A percentile compares a stretch with the other conserved stretches of the same genome.
These are phyloP conservation scores for Arachis hypogaea DNA, from an alignment of 306 rosid genomes.

Conservation along the genomic window DNA sequence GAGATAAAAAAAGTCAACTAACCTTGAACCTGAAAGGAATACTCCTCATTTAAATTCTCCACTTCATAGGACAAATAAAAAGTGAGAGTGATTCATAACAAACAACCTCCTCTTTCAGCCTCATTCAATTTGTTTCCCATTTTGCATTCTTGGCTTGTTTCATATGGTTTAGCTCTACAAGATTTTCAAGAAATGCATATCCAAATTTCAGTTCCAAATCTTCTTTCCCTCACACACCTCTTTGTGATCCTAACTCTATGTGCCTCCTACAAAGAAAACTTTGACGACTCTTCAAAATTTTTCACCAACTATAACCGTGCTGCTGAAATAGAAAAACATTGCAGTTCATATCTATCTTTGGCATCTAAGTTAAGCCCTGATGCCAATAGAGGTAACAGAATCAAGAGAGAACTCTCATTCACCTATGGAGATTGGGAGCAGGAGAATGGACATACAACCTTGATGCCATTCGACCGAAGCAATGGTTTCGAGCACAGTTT, in stretches of 20 bases:
- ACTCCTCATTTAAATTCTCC: neutral
- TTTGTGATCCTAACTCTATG: constrained; percentile 6
- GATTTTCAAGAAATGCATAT: constrained; percentile 9
- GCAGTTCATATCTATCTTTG: constrained; percentile 9
- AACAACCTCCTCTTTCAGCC: neutral
- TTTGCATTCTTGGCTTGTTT: neutral
- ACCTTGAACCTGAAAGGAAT: neutral
- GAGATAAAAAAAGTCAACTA: neutral
- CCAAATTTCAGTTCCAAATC: constrained; percentile 6
- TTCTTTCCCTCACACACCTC: neutral
- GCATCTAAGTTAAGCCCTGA: constrained; percentile 4
- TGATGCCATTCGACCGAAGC: constrained; percentile 31
- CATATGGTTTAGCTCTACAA: neutral
- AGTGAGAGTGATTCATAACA: too few relatives aligned
- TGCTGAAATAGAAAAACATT: constrained; percentile 29
- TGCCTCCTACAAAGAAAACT: constrained; percentile 1
- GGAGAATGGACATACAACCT: constrained; percentile 9
- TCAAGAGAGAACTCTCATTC: constrained; percentile 16
- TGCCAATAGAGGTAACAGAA: constrained; percentile 12
- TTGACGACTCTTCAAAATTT: constrained; percentile 12
- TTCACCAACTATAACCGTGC: constrained; percentile 5
- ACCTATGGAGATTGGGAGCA: constrained; percentile 33
- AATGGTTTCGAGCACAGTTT: neutral
- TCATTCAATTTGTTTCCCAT: neutral
- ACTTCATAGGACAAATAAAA: neutral